Base-by-base conservation (phyloP, 768 basidiomycete genomes). In the Lepiota venenata region DNA sequence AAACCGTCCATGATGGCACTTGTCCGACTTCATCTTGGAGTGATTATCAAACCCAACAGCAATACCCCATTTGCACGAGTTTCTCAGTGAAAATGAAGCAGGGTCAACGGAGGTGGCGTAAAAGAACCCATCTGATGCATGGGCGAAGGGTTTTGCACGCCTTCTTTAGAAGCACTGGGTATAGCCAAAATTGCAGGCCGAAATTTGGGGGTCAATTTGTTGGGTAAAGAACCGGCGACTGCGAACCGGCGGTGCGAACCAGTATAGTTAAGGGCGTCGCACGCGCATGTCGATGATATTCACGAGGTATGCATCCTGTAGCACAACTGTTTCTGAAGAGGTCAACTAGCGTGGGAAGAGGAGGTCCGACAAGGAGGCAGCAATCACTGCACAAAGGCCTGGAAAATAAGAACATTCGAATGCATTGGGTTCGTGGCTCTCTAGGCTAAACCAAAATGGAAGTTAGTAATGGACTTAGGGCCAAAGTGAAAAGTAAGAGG, bases 31-130 rank as follows among this genome's bases (percentile, higher is more conserved):
- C 27, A n/a, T 35, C 22, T 15, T 9, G 42, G 44, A 35, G 12
- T 51, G 6, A 52, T 35, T 37, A n/a, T n/a, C 37, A 45, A 20
- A 47, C 21, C 29, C 41, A n/a, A 42, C 18, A 22, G 3, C 22
- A 29, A 47, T 20, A 8, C 22, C 27, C n/a, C 32, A 22, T n/a
- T 22, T 3, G 41, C 42, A 29, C 36, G 50, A 15, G 21, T 38
- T 52, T 45, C 51, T 52, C 37, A 52, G 10, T 1, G 36, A 44
- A 52, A 52, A 45, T 52, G 43, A 52, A 46, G n/a, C 43, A 46
- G 51, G 51, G 43, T 46, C 51, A 52, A 25, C 32, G 45, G 42
- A 43, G 22, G 36, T 52, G 43, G 43, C 51, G 43, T n/a, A 15
- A 32, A 52, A 9, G 36, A 16, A 22, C 11, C 25, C 20, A 14